Base-by-base conservation (phyloP, 2,329 filamentous ascomycete genomes). In the Fusarium oxysporum region DNA sequence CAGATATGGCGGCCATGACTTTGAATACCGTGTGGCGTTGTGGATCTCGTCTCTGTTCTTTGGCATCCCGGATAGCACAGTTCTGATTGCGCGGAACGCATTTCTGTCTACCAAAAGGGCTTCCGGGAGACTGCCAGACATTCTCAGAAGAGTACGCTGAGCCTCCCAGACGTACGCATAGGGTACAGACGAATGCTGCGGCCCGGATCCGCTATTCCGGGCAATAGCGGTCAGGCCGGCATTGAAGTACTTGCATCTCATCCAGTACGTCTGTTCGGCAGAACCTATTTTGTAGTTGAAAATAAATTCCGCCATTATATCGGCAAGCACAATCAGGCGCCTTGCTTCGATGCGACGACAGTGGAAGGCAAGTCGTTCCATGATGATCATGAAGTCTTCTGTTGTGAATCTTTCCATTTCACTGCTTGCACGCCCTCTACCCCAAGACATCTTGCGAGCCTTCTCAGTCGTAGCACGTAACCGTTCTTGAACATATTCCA, bases 1-100 rank as follows among this genome's bases (percentile, higher is more conserved):
- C 61, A 88, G 81, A 79, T 90, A 91, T 1, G 90, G 90, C 14
- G 90, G 90, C 90, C 90, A 92, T 4, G 84, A 85, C 55, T 85
- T 83, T 4, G 83, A 81, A 62, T 89, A 84, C 33, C 88, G 85
- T 25, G 80, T 72, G 4, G 86, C 84, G 37, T 85, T 85, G 38
- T 83, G 84, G 19, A 79, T 81, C 78, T 92, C 90, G 9, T 80
- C 80, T 11, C 80, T 76, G 13, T 86, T 87, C 75, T 90, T 91
- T 47, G 84, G 83, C 62, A 87, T 81, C 6, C 85, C 88, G 11
- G 88, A 78, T 61, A 92, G 78, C 6, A 91, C 87, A 43, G 81
- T 74, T 41, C 87, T 84, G 48, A 92, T 87, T 8, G 89, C 85
- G 54, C 83, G 82, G 64, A 91, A 92, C 25, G 87, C 87, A 3